Evolutionary conservation across 306 rosid genomes (phyloP), one percentile per base, ranked within the genome.

Genomic region (Glycyrrhiza uralensis): DNA sequence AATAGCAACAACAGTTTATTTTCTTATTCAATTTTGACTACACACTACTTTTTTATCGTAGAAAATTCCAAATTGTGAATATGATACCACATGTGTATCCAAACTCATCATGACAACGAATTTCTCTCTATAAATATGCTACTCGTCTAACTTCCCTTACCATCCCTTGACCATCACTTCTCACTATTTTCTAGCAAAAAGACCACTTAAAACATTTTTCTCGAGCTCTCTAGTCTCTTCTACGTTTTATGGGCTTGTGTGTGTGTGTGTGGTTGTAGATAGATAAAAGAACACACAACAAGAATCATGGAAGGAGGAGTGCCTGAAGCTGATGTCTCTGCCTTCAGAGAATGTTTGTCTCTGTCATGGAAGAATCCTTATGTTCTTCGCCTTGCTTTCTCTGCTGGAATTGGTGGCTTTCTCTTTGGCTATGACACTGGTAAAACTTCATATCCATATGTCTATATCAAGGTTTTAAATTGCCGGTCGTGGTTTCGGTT

Each of bases 401-500:
- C 86, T 19, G 86, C 83, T 15, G 86, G 83, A 69, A 83, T 83
- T 13, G 86, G 86, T 22, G 86, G 86, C n/a, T 66, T 83, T 67
- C 86, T 83, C 36, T 83, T 83, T 65, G 86, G 86, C 3, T 83
- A 79, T 12, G 86, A 83, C 54, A 82, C 86, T 12, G 86, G 86
- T 82, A 68, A 51, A 0, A 12, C 1, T 47, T 23, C 51, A 73
- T 28, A 42, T 13, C n/a, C n/a, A n/a, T n/a, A n/a, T n/a, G n/a
- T n/a, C n/a, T n/a, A n/a, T n/a, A n/a, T n/a, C n/a, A n/a, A n/a
- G n/a, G n/a, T n/a, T n/a, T n/a, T n/a, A n/a, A n/a, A n/a, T n/a
- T n/a, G n/a, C n/a, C n/a, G n/a, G n/a, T n/a, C n/a, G n/a, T n/a
- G n/a, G n/a, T n/a, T n/a, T n/a, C n/a, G n/a, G n/a, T n/a, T n/a